Conservation (phyloP, 2,329 filamentous ascomycete genomes). For the Purpureocillium lavendulum region DNA sequence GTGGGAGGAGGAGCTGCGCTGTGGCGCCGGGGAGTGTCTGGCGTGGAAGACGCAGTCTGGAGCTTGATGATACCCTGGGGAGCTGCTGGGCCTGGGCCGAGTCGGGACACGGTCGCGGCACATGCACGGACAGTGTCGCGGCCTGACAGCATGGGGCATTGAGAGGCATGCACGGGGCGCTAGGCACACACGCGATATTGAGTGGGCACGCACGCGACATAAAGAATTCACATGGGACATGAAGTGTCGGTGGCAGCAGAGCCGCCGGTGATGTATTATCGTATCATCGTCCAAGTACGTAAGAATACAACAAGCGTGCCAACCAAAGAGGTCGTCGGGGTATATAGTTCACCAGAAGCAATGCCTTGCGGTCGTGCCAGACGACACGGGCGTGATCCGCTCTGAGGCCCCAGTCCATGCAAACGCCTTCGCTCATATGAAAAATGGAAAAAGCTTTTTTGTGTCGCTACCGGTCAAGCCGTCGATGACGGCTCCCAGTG, state of each 20-base stretch:
- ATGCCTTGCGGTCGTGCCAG: constrained; percentile 5
- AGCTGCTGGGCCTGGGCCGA: constrained; percentile 11
- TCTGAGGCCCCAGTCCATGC: constrained; percentile 20
- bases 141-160: too few relatives aligned
- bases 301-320: constrained; percentile 4
- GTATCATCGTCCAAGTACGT: constrained; percentile 1
- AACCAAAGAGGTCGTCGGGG: constrained; percentile 15
- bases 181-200: too few relatives aligned
- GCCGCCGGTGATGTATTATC: constrained; percentile 1
- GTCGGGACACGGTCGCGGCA: too few relatives aligned
- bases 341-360: constrained; percentile 41
- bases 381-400: constrained; percentile 20
- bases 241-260: neutral
- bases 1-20: too few relatives aligned
- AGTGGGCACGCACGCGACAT: too few relatives aligned
- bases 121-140: too few relatives aligned
- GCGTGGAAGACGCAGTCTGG: constrained; percentile 7
- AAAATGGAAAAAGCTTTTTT: neutral
- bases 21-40: too few relatives aligned
- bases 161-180: too few relatives aligned
- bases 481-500: too few relatives aligned
- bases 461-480: too few relatives aligned
- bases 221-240: too few relatives aligned
- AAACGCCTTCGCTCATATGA: constrained; percentile 17
- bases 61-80: constrained; percentile 32